Base-by-base conservation (phyloP, 169 alveolate genomes). In the Toxoplasma gondii region DNA sequence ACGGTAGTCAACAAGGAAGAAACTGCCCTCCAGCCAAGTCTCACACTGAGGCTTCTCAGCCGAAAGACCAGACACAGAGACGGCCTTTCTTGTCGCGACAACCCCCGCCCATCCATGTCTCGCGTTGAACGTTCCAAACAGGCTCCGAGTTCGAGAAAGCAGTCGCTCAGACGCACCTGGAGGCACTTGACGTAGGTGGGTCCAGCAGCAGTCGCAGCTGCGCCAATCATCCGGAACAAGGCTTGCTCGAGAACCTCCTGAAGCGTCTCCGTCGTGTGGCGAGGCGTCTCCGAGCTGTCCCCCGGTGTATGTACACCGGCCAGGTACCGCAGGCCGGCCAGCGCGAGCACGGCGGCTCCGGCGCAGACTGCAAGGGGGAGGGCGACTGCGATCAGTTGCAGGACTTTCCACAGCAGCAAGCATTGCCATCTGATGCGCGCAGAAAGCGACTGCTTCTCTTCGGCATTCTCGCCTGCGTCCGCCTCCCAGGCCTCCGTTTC, bases 181-280 rank as follows among this genome's bases (percentile, higher is more conserved):
- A 74, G 84, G 45, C 84, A 31, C 84, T 74, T 74, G 43, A 74
- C 49, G 84, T 74, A 74, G 39, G 84, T n/a, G 17, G 84, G 84
- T 1, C 84, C 84, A 9, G 84, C 84, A 19, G 84, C 84, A 12
- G 22, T 5, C 17, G 84, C 84, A 12, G 84, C 84, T 1, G 84
- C 84, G 5, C 84, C 84, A 44, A 74, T 74, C 84, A n/a, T 12
- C 49, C n/a, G 43, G 43, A 74, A n/a, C 39, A 74, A 44, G 24
- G 43, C 49, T 10, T 7, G 45, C 44, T 74, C 84, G 43, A 74
- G 84, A 16, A 16, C 9, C 49, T 12, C 44, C 27, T 74, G 39
- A 36, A 74, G n/a, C 9, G 39, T 31, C 84, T 74, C 49, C 49
- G 9, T n/a, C n/a, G 44, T n/a, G 31, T 41, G 84, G 45, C 22